phyloP scores from a whole-genome alignment of 78 protist species.

The Dictyostelium discoideum region DNA sequence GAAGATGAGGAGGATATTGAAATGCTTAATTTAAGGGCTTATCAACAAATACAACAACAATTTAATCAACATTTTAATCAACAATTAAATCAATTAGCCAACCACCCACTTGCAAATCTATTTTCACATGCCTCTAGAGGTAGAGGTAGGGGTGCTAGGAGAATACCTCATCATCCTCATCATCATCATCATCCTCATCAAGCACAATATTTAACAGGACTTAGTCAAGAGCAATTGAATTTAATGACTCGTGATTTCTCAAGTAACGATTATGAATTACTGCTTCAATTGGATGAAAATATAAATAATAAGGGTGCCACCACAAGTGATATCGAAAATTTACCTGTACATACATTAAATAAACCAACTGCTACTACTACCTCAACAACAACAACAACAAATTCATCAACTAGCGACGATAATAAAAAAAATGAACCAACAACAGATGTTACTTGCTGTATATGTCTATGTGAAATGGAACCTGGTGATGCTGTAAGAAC shows the following conservation, averaged over 20 bases:
- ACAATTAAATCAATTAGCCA: too few species aligned
- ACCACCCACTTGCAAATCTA: not conserved
- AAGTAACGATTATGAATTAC: slow-evolving; percentile 51
- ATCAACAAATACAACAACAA: not conserved
- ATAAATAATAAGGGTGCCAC: slow-evolving; percentile 65
- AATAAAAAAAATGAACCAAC: not conserved
- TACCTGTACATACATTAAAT: slow-evolving; percentile 30
- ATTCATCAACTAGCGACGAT: not conserved
- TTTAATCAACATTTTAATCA: not conserved
- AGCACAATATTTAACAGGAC: not conserved
- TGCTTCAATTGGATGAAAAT: slow-evolving; percentile 49
- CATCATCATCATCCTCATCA: not conserved
- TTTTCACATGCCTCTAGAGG: not conserved
- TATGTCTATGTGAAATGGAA: slow-evolving; percentile 32
- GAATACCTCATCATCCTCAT: not conserved
- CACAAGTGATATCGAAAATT: not conserved
- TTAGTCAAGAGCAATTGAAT: slow-evolving; percentile 14
- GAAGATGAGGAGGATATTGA: too few species aligned
- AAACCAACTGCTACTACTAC: not conserved
- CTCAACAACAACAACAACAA: not conserved
- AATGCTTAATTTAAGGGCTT: not conserved
- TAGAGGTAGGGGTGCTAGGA: not conserved
- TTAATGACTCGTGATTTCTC: slow-evolving; percentile 47
- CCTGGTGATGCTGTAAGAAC: slow-evolving; percentile 25
- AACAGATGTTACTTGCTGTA: slow-evolving; percentile 15